A percentile compares a stretch with the other conserved stretches of the same genome.
Evolutionary conservation across 768 basidiomycete species (phyloP).

Genomic region (Trichaptum fuscoviolaceum): DNA sequence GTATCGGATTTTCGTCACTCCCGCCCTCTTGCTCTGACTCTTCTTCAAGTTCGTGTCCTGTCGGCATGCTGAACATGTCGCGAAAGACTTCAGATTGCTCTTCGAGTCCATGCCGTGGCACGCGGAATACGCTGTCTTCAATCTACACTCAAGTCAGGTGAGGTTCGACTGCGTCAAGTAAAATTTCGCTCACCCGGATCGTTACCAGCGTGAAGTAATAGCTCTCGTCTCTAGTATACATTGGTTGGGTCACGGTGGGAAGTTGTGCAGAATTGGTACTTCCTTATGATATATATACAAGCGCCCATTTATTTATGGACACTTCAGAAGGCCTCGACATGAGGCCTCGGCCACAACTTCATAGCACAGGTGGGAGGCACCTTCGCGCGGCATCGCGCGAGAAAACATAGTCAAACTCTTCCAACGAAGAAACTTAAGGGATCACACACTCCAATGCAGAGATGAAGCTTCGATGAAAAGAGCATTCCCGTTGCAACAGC

Average conservation of each 20-base stretch:
- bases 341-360: too few species aligned
- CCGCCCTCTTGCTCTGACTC: slow-evolving; percentile 19
- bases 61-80: slow-evolving; percentile 28
- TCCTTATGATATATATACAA: too few species aligned
- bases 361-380: too few species aligned
- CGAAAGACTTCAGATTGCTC: slow-evolving; percentile 23
- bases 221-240: not conserved
- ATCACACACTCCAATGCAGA: too few species aligned
- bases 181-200: not conserved
- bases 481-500: too few species aligned
- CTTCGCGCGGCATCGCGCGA: too few species aligned
- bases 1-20: slow-evolving; percentile 25
- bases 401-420: too few species aligned
- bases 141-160: slow-evolving; percentile 21
- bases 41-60: slow-evolving; percentile 20
- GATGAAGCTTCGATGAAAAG: too few species aligned
- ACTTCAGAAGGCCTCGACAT: too few species aligned
- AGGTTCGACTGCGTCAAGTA: not conserved
- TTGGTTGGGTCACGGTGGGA: not conserved
- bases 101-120: slow-evolving; percentile 30
- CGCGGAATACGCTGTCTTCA: slow-evolving; percentile 32
- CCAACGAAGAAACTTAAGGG: too few species aligned
- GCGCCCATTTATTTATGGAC: too few species aligned
- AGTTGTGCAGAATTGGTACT: too few species aligned
- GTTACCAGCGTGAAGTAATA: not conserved